phyloP scores from a whole-genome alignment of 495 filamentous ascomycete species.

The Penicillium maclennaniae region DNA sequence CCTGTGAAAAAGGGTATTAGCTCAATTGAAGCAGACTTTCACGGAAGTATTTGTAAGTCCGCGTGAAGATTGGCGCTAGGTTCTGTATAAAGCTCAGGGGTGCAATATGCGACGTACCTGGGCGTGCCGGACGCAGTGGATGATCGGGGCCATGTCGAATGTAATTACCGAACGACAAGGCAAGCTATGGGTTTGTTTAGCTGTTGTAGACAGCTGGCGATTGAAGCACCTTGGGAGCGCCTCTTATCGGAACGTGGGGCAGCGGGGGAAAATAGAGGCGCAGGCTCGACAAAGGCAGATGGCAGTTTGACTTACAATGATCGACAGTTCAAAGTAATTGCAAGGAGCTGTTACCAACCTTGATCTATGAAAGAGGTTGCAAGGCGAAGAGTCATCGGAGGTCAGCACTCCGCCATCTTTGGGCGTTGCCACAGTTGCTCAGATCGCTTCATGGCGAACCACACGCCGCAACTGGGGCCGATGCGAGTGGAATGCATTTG shows the following conservation, averaged over 20 bases:
- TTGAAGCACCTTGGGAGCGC: slow-evolving; percentile 10
- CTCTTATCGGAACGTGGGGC: slow-evolving; percentile 26
- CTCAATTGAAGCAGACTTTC: neutral
- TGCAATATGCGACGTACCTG: slow-evolving; percentile 35
- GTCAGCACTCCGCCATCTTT: slow-evolving; percentile 15
- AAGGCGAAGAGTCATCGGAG: slow-evolving; percentile 16
- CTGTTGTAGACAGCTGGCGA: slow-evolving; percentile 1
- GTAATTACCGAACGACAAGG: neutral
- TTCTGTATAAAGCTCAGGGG: neutral
- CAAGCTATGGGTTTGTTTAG: neutral
- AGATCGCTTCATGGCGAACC: slow-evolving; percentile 6
- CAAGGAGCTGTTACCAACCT: neutral
- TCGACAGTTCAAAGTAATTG: neutral
- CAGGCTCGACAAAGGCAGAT: neutral
- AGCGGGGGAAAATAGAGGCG: slow-evolving; percentile 5
- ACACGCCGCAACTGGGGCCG: slow-evolving; percentile 4
- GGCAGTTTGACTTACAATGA: neutral
- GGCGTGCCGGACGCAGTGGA: slow-evolving; percentile 53
- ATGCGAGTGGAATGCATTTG: slow-evolving; percentile 6
- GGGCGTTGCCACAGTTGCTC: slow-evolving; percentile 7
- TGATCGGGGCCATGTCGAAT: slow-evolving; percentile 37
- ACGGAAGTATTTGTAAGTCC: neutral
- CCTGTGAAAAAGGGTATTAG: slow-evolving; percentile 41
- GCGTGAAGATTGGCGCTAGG: neutral
- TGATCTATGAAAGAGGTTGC: neutral